These are phyloP conservation scores for Penicillium egyptiacum DNA, from an alignment of 495 filamentous ascomycete species.

Conservation along the genomic window DNA sequence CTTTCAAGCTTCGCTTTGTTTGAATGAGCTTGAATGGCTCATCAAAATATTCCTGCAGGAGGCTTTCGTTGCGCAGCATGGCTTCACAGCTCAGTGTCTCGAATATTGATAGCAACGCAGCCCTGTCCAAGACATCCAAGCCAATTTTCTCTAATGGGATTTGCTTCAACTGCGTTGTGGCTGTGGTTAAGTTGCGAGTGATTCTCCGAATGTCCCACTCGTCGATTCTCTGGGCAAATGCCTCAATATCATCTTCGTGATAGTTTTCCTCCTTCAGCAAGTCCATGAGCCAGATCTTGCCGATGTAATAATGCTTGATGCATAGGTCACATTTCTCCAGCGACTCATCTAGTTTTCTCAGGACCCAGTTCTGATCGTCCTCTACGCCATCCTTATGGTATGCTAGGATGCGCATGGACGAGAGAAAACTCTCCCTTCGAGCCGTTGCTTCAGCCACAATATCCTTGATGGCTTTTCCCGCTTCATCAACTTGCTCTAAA, in stretches of 20 bases:
- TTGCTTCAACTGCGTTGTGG: constrained; percentile 48
- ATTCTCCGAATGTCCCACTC: constrained; percentile 64
- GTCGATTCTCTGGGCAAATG: constrained; percentile 56
- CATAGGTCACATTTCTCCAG: constrained; percentile 76
- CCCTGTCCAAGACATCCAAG: constrained; percentile 47
- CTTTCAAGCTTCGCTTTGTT: constrained; percentile 65
- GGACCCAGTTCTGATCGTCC: constrained; percentile 59
- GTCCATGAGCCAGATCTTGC: constrained; percentile 61
- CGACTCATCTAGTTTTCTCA: constrained; percentile 49
- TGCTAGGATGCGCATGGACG: constrained; percentile 66
- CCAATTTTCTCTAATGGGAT: constrained; percentile 49
- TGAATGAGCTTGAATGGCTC: constrained; percentile 76
- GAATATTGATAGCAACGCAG: constrained; percentile 59
- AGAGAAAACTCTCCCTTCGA: constrained; percentile 58
- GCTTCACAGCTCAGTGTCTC: constrained; percentile 63
- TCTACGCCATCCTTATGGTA: constrained; percentile 62
- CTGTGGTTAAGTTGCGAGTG: constrained; percentile 50
- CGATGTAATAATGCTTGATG: constrained; percentile 75
- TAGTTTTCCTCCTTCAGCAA: constrained; percentile 58
- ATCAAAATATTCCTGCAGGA: constrained; percentile 65
- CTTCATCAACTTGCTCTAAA: constrained; percentile 30
- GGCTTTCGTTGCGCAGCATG: constrained; percentile 52
- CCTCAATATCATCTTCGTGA: constrained; percentile 61
- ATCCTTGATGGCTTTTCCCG: constrained; percentile 35
- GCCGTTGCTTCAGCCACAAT: constrained; percentile 49